Conservation (phyloP, 2,329 filamentous ascomycete species). For the Cercospora berteroae region DNA sequence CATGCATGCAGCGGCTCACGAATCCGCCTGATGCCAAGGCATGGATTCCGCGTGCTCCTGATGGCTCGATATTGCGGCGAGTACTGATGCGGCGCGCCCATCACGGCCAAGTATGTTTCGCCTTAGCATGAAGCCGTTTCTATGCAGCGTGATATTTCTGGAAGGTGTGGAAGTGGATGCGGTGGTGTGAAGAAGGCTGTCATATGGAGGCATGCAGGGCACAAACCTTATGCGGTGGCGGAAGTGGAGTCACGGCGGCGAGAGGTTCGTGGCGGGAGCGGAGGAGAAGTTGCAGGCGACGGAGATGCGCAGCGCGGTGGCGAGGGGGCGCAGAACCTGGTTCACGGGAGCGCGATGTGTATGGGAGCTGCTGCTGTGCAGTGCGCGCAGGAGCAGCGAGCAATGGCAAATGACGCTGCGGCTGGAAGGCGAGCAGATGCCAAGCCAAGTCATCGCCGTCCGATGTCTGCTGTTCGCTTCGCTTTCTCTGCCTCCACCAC, state of each 20-base stretch:
- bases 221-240: background rate
- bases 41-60: background rate
- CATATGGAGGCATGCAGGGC: background rate
- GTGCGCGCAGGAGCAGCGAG: background rate
- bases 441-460: background rate
- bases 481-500: background rate
- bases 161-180: background rate
- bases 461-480: background rate
- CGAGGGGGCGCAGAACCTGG: background rate
- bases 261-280: background rate
- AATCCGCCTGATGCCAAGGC: background rate
- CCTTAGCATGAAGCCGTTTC: background rate
- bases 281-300: background rate
- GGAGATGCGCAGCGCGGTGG: background rate
- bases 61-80: background rate
- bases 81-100: background rate
- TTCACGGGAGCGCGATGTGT: background rate
- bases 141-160: background rate
- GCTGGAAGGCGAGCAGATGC: background rate
- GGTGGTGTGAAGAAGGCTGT: background rate
- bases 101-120: background rate
- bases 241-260: background rate
- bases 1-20: background rate
- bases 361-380: background rate
- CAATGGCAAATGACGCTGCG: background rate